phyloP scores from a whole-genome alignment of 495 filamentous ascomycete species.

The Aspergillus baeticus region DNA sequence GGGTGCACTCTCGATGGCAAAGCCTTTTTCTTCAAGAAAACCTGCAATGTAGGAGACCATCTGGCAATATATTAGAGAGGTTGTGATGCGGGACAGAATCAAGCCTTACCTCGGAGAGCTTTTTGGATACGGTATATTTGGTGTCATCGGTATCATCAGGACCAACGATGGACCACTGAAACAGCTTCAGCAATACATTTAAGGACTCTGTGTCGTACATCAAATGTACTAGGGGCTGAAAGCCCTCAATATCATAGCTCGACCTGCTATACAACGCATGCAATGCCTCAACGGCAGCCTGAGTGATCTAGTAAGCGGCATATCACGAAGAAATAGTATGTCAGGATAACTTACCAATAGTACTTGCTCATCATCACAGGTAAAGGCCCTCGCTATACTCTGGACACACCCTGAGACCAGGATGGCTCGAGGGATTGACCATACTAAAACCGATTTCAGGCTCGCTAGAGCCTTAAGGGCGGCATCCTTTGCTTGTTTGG shows the following conservation, averaged over 20 bases:
- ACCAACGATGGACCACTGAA: conserved; percentile 79
- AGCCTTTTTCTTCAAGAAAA: conserved; percentile 75
- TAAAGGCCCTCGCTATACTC: conserved; percentile 71
- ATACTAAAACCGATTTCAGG: conserved; percentile 72
- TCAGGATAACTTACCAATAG: conserved; percentile 64
- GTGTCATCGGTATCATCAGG: conserved; percentile 80
- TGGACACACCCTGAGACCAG: conserved; percentile 65
- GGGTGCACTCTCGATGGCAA: conserved; percentile 48
- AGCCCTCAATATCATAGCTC: conserved; percentile 74
- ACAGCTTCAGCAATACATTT: conserved; percentile 69
- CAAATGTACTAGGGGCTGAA: conserved; percentile 71
- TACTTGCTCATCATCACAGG: conserved; percentile 67
- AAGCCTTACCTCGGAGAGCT: conserved; percentile 78
- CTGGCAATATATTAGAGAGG: conserved; percentile 36
- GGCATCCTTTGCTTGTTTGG: conserved; percentile 57
- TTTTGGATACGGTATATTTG: conserved; percentile 89
- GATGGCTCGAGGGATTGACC: conserved; percentile 83
- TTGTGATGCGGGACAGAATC: neutral
- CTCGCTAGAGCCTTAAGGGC: conserved; percentile 73
- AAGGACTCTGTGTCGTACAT: conserved; percentile 73
- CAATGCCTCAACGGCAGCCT: conserved; percentile 83
- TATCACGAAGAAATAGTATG: neutral
- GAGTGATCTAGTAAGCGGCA: conserved; percentile 19
- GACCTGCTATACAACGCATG: conserved; percentile 77
- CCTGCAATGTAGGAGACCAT: conserved; percentile 81